A percentile compares a stretch with the other conserved stretches of the same genome.
These are phyloP conservation scores for Brassica balearica DNA, from an alignment of 441 rosid genomes.

Conservation along the genomic window DNA sequence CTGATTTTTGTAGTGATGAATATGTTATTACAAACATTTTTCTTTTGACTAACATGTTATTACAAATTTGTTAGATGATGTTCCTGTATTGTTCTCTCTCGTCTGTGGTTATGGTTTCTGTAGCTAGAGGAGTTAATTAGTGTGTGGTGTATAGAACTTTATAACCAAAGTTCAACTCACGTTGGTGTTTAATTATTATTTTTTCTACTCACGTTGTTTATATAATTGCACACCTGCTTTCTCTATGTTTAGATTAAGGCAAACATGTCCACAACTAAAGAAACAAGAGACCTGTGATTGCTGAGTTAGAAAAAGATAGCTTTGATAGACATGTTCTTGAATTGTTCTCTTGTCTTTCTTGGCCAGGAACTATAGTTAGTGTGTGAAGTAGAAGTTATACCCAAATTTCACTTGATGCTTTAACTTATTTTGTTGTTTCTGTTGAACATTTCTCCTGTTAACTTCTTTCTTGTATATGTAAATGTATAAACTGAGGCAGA, in stretches of 20 bases:
- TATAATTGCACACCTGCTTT: constrained; percentile 2
- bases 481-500: background rate
- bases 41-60: too few relatives aligned
- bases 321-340: background rate
- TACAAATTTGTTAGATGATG: background rate
- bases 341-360: constrained; percentile 3
- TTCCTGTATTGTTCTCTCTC: background rate
- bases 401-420: background rate
- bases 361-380: background rate
- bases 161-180: too few relatives aligned
- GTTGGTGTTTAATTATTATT: too few relatives aligned
- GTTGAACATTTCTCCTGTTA: background rate
- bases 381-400: constrained; percentile 1
- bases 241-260: constrained; percentile 4
- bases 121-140: too few relatives aligned
- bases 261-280: constrained; percentile 2
- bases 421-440: background rate
- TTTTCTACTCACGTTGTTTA: too few relatives aligned
- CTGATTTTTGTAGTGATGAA: background rate
- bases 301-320: too few relatives aligned
- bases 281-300: background rate
- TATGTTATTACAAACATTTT: background rate
- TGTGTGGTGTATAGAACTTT: too few relatives aligned
- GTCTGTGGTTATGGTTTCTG: too few relatives aligned
- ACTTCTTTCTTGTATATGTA: constrained; percentile 13